Evolutionary conservation across 495 filamentous ascomycete genomes (phyloP).

Genomic region (Podospora bellae-mahoneyi): DNA sequence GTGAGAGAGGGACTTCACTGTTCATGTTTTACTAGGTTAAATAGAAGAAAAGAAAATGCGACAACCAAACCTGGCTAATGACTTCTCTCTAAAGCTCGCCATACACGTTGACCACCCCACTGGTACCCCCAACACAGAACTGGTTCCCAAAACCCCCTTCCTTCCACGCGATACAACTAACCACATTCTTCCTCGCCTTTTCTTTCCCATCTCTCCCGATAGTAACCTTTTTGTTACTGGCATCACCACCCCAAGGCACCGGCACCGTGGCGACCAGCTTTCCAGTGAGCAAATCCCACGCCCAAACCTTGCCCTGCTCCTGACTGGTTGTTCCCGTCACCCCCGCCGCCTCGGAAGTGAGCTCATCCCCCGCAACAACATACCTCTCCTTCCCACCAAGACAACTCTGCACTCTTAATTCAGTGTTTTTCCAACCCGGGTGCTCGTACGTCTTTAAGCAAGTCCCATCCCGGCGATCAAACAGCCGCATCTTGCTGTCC

Average conservation of each 20-base stretch:
- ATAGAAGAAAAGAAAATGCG: neutral
- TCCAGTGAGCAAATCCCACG: constrained; percentile 85
- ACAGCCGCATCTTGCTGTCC: constrained; percentile 72
- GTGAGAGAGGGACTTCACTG: neutral
- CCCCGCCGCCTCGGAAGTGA: constrained; percentile 32
- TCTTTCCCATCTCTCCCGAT: constrained; percentile 51
- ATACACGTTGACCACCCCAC: constrained; percentile 54
- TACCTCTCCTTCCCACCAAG: constrained; percentile 71
- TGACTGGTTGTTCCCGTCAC: constrained; percentile 20
- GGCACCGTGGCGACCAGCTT: constrained; percentile 58
- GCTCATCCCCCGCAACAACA: constrained; percentile 81
- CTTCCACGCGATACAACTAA: constrained; percentile 69
- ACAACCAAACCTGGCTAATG: neutral
- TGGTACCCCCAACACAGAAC: constrained; percentile 54
- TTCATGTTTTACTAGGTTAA: neutral
- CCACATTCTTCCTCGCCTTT: constrained; percentile 50
- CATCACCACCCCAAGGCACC: constrained; percentile 59
- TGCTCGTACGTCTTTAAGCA: constrained; percentile 64
- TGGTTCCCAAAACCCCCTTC: constrained; percentile 59
- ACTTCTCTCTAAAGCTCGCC: constrained; percentile 33
- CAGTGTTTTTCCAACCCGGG: constrained; percentile 57
- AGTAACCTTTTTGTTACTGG: constrained; percentile 42
- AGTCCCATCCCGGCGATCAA: constrained; percentile 73
- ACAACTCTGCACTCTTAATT: constrained; percentile 67
- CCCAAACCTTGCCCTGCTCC: constrained; percentile 64